Evolutionary conservation across 2,329 filamentous ascomycete species (phyloP).

Genomic region (Ustulina deusta): DNA sequence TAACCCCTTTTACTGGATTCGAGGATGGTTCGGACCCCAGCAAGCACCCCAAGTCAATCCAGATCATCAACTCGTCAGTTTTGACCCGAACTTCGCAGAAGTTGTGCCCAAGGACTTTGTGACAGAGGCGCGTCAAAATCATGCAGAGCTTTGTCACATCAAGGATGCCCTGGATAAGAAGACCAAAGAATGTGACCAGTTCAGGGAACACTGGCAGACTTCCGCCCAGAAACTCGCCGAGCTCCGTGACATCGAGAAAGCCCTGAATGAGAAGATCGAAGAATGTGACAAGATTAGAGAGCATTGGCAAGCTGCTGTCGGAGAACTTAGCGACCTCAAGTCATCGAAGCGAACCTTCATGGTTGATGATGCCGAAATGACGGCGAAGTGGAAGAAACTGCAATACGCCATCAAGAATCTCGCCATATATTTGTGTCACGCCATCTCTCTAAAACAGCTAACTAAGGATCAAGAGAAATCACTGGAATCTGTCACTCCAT

Average conservation of each 20-base stretch:
- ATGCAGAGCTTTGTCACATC: not conserved
- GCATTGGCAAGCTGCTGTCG: constrained; percentile 16
- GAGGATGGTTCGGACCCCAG: fast-evolving
- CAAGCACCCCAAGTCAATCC: no score
- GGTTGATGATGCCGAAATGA: constrained; percentile 29
- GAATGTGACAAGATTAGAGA: constrained; percentile 21
- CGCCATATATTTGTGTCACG: not conserved
- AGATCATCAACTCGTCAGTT: fast-evolving
- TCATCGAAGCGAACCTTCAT: constrained; percentile 20
- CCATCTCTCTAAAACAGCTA: not conserved
- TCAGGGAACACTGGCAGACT: not conserved
- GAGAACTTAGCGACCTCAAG: constrained; percentile 25
- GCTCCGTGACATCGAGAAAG: not conserved
- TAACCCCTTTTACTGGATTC: not conserved
- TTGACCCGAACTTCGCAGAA: not conserved
- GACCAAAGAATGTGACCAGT: not conserved
- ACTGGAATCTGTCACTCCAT: not conserved
- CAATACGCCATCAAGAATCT: constrained; percentile 29
- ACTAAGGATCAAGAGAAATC: not conserved
- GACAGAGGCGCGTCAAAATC: not conserved
- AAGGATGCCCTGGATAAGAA: not conserved
- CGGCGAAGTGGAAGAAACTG: constrained; percentile 17
- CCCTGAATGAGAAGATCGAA: not conserved
- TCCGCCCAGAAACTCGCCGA: not conserved
- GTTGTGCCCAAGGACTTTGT: not conserved